Evolutionary conservation across 345 rosid genomes (phyloP).

Genomic region (Brassica incana): DNA sequence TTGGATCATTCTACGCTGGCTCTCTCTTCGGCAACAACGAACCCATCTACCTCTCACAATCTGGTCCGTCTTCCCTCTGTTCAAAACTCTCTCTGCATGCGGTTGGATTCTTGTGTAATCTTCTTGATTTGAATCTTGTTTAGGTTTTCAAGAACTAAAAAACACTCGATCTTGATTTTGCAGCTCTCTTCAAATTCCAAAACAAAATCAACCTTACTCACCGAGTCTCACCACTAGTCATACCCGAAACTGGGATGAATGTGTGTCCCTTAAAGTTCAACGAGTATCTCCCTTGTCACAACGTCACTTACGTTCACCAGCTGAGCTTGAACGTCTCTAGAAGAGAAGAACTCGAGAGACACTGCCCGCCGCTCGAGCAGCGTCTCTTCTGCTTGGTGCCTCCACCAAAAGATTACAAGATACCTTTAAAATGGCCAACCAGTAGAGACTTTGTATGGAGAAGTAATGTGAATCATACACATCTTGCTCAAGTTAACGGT

Average conservation of each 20-base stretch:
- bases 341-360: constrained; percentile 89
- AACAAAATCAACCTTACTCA: constrained; percentile 62
- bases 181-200: constrained; percentile 51
- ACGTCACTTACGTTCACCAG: constrained; percentile 51
- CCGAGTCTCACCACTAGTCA: constrained; percentile 50
- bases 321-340: constrained; percentile 63
- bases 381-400: constrained; percentile 89
- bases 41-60: constrained; percentile 48
- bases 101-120: neutral
- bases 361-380: constrained; percentile 76
- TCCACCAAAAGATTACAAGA: constrained; percentile 79
- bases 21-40: constrained; percentile 71
- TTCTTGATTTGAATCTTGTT: neutral
- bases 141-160: neutral
- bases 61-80: constrained; percentile 27
- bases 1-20: constrained; percentile 78
- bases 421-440: constrained; percentile 85
- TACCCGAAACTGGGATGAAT: constrained; percentile 67
- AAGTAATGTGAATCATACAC: constrained; percentile 93
- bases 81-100: neutral
- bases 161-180: neutral
- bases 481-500: constrained; percentile 83
- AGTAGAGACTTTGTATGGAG: constrained; percentile 91
- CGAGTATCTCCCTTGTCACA: constrained; percentile 89
- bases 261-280: constrained; percentile 74